Conservation (phyloP, 306 rosid species). For the Corylus avellana region DNA sequence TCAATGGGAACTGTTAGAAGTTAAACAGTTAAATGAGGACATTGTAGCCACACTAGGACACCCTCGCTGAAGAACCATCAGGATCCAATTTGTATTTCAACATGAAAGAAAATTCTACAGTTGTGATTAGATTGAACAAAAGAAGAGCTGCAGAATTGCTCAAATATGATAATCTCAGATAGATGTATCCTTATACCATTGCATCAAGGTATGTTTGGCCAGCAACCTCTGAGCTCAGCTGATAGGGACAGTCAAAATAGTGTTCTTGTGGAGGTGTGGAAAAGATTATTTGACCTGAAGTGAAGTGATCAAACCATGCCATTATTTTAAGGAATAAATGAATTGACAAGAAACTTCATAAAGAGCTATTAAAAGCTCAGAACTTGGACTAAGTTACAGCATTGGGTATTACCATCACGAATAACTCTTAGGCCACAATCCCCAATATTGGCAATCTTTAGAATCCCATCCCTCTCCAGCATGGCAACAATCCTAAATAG, state of each 20-base stretch:
- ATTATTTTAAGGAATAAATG: constrained; percentile 4
- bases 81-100: background rate
- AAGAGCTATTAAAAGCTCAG: constrained; percentile 1
- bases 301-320: constrained; percentile 14
- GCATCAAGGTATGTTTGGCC: constrained; percentile 96
- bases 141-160: background rate
- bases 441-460: constrained; percentile 89
- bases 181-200: constrained; percentile 40
- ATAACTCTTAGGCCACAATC: constrained; percentile 85
- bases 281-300: constrained; percentile 60
- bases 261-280: constrained; percentile 93
- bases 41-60: background rate
- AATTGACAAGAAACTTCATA: background rate
- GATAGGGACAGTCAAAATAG: constrained; percentile 90
- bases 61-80: background rate
- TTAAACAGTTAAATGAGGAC: constrained; percentile 1
- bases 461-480: constrained; percentile 76
- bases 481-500: constrained; percentile 68
- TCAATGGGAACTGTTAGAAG: background rate
- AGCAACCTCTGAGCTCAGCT: constrained; percentile 73
- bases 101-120: background rate
- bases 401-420: constrained; percentile 59
- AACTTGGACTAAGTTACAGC: constrained; percentile 17
- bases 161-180: background rate
- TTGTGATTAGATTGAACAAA: background rate